Base-by-base conservation (phyloP, 192 early-diverging fungal genomes). In the Radiomyces spectabilis region DNA sequence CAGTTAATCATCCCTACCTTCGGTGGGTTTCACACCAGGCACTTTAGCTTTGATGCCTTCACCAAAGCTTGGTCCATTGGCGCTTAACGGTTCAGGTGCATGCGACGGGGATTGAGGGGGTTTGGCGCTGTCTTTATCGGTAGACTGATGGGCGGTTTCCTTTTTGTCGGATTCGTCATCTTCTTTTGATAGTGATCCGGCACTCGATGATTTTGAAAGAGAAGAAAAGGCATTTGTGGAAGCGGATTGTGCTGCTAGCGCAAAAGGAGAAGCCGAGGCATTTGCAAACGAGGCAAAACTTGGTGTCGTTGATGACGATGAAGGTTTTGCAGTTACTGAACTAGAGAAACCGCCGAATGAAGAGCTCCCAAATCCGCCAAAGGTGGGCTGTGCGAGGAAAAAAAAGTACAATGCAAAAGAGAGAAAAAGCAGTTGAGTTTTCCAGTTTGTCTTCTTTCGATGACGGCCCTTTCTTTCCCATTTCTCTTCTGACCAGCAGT, bases 201-300 rank as follows among this genome's bases (percentile, higher is more conserved):
- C 31, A 7, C 47, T 33, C 7, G 68, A 59, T 18, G n/a, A 32
- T 21, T 35, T 45, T 27, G 47, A 31, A n/a, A 31, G 41, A 30
- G 39, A 30, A 5, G 44, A 40, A 3, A 61, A 43, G 4, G 49
- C 53, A 45, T 57, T 57, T 4, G 38, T 39, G 32, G 56, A 45
- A 21, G 48, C 37, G 25, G 35, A 37, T 8, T 42, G 38, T 5
- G 61, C 61, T 41, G 62, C 52, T 25, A 53, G 34, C 21, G 55
- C 66, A 46, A 69, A 70, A 16, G 68, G 68, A 16, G 68, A 64
- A 15, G 59, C 41, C 5, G 65, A 52, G 21, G 56, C 52, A 18
- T 46, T 66, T 33, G 63, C 63, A 59, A 66, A 66, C 3, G 63
- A 66, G 19, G 56, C 45, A 29, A 66, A 66, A 30, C 45, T 40